These are phyloP conservation scores for Thermoascus crustaceus DNA, from an alignment of 2,329 filamentous ascomycete genomes.

Conservation along the genomic window DNA sequence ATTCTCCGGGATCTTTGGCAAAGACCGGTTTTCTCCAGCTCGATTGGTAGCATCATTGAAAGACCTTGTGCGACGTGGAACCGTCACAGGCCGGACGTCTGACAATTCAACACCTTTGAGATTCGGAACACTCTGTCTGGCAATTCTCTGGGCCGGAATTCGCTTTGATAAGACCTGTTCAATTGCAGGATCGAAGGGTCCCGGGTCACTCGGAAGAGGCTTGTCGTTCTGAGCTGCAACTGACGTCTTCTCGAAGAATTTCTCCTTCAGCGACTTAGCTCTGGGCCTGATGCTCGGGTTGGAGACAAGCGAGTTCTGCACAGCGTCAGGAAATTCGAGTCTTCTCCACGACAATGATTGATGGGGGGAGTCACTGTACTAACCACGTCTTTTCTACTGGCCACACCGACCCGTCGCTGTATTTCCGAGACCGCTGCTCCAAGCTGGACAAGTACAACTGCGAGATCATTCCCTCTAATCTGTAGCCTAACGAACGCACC, in stretches of 20 bases:
- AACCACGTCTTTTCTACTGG: constrained; percentile 63
- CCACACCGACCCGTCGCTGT: constrained; percentile 72
- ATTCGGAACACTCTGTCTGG: constrained; percentile 13
- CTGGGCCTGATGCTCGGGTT: constrained; percentile 8
- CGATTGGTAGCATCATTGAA: constrained; percentile 14
- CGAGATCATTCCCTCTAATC: constrained; percentile 61
- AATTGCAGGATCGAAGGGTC: constrained; percentile 4
- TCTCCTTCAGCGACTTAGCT: constrained; percentile 16
- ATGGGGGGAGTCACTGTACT: constrained; percentile 41
- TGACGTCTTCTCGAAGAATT: constrained; percentile 17
- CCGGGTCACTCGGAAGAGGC: constrained; percentile 24
- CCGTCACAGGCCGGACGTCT: background rate
- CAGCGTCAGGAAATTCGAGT: too few species aligned
- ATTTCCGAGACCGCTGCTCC: constrained; percentile 75
- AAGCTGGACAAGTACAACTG: constrained; percentile 61
- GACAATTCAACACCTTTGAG: constrained; percentile 1
- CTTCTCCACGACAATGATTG: too few species aligned
- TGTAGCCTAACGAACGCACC: constrained; percentile 70
- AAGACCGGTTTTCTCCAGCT: background rate
- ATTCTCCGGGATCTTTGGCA: background rate
- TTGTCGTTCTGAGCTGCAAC: constrained; percentile 16
- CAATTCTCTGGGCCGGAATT: constrained; percentile 6
- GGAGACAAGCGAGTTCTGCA: constrained; percentile 17
- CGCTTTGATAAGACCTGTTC: constrained; percentile 9
- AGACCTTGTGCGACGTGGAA: constrained; percentile 10